These are phyloP conservation scores for Fusarium keratoplasticum DNA, from an alignment of 2,329 filamentous ascomycete genomes.

Conservation along the genomic window DNA sequence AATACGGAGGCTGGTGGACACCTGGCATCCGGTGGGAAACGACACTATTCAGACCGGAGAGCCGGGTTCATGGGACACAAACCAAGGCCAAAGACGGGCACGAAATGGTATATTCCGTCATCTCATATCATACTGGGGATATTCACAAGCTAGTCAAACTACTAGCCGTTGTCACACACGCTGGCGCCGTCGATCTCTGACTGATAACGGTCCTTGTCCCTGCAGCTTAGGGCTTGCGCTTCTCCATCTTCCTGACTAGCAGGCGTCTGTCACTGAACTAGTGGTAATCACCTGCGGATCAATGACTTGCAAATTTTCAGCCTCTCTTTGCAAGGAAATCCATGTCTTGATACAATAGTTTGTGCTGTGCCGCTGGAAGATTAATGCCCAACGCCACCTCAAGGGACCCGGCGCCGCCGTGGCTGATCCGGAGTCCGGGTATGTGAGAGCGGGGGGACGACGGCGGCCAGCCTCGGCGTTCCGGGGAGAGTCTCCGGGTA, in stretches of 20 bases:
- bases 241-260: neutral
- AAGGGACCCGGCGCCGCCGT: conserved; percentile 6
- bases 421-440: neutral
- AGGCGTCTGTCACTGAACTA: neutral
- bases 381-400: neutral
- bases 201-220: neutral
- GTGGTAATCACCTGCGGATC: conserved; percentile 1
- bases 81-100: neutral
- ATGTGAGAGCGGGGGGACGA: neutral
- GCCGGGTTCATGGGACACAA: neutral
- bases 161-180: neutral
- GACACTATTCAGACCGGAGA: neutral
- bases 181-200: neutral
- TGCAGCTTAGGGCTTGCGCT: neutral
- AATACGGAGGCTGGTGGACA: neutral
- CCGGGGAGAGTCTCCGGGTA: neutral
- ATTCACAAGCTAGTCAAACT: neutral
- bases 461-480: neutral
- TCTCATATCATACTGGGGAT: neutral
- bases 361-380: neutral
- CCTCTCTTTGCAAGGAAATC: neutral
- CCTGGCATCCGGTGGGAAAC: neutral
- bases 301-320: neutral
- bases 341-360: neutral
- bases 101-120: neutral